Base-by-base conservation (phyloP, 352 stramenopile genomes). In the Globisporangium solare region DNA sequence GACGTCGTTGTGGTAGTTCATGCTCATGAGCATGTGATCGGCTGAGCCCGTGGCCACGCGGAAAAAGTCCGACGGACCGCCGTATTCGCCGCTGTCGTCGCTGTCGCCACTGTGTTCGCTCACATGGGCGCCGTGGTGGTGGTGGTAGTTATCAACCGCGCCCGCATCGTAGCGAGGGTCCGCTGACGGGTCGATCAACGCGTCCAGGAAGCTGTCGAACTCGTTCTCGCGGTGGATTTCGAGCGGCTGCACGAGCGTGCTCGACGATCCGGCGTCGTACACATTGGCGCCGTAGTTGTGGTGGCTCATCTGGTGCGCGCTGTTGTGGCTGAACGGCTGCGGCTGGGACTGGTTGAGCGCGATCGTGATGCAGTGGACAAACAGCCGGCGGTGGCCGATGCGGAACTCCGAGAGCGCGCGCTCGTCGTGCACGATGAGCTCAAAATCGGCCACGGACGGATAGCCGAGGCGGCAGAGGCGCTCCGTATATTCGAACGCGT, bases 151-250 rank as follows among this genome's bases (percentile, higher is more conserved):
- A 21, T 57, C 56, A 10, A 51, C 24, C 27, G 50, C 21, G 13
- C 45, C 13, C 4, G 35, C 22, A 15, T 40, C 20, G 27, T 63
- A 57, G 27, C 50, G 56, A 17, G 32, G 40, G 8, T 63, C 56
- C 2, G 20, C 56, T 15, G 51, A 60, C 2, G 66, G 74, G 51
- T 81, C 67, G 48, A 84, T 84, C 35, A 84, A 60, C 47, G 74
- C 71, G 53, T 84, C 74, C 32, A 84, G 47, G 62, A 84, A 84
- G 40, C 71, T 80, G 57, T 84, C 74, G 56, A 81, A 79, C 58
- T 81, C 74, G 27, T 68, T 78, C 60, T 83, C 73, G 18, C 71
- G 68, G 47, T 79, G 69, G 58, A 84, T 74, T 43, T 84, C 71
- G 27, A 84, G 59, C 22, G 74, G 74, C 47, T 79, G 69, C 3